Conservation (phyloP, 441 rosid species). For the Euphorbia schlechtendalii region DNA sequence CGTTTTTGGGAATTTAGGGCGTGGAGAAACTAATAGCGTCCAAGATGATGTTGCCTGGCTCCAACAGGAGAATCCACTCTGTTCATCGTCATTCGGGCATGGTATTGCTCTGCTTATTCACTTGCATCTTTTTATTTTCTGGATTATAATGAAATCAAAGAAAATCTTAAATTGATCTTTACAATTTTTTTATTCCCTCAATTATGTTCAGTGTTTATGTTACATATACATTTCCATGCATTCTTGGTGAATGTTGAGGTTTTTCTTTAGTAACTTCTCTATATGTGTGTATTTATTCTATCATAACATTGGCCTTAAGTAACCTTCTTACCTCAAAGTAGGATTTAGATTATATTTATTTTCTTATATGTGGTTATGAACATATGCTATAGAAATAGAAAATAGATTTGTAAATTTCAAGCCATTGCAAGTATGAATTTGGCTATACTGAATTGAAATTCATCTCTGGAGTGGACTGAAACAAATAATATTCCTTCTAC, state of each 20-base stretch:
- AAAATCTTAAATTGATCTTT: neutral
- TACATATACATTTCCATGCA: too few species aligned
- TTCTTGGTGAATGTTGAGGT: too few species aligned
- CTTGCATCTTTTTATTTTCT: neutral
- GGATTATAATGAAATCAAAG: neutral
- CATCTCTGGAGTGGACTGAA: neutral
- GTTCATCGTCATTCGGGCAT: constrained; percentile 95
- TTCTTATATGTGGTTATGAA: neutral
- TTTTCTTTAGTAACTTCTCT: neutral
- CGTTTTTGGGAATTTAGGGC: constrained; percentile 42
- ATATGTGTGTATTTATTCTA: neutral
- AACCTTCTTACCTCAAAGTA: neutral
- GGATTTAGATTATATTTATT: too few species aligned
- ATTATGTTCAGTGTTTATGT: too few species aligned
- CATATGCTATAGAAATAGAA: neutral
- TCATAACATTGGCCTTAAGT: neutral
- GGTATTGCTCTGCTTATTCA: constrained; percentile 31
- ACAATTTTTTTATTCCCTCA: too few species aligned
- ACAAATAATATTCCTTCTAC: neutral
- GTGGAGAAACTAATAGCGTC: constrained; percentile 98
- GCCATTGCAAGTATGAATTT: neutral
- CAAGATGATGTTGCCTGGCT: constrained; percentile 97
- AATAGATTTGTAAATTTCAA: neutral
- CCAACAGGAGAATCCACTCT: constrained; percentile 86
- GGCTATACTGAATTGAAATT: neutral